phyloP scores from a whole-genome alignment of 371 early-diverging fungal genomes.

The Mortierella sp. region DNA sequence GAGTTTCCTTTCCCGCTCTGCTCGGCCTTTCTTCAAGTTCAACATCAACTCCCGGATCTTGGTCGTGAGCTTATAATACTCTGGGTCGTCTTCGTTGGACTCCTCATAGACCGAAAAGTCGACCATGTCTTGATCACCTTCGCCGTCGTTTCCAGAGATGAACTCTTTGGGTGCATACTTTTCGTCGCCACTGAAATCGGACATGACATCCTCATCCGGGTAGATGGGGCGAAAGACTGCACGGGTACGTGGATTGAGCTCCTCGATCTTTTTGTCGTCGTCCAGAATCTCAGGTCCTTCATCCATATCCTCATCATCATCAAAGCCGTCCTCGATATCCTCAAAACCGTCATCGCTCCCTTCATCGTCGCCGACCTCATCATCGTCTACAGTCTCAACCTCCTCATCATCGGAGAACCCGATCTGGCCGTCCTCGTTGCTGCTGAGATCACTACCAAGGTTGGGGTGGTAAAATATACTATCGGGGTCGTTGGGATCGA shows the following conservation, averaged over 20 bases:
- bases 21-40: conserved; percentile 40
- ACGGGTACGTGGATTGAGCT: conserved; percentile 14
- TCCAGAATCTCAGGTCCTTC: conserved; percentile 16
- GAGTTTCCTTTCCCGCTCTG: conserved; percentile 39
- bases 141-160: conserved; percentile 18
- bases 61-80: conserved; percentile 17
- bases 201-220: conserved; percentile 37
- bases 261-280: conserved; percentile 26
- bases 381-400: conserved; percentile 17
- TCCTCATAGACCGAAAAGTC: conserved; percentile 17
- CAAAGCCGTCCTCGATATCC: background rate
- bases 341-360: background rate
- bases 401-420: background rate
- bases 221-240: conserved; percentile 24
- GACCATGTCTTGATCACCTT: conserved; percentile 43
- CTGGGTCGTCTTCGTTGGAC: background rate
- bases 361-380: conserved; percentile 19
- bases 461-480: background rate
- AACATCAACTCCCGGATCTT: conserved; percentile 48
- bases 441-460: background rate
- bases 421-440: background rate
- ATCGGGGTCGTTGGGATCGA: background rate
- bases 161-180: conserved; percentile 37
- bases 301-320: background rate
- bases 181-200: conserved; percentile 57